Evolutionary conservation across 1,284 basidiomycete species (phyloP).

Genomic region (Irpex lacteus): DNA sequence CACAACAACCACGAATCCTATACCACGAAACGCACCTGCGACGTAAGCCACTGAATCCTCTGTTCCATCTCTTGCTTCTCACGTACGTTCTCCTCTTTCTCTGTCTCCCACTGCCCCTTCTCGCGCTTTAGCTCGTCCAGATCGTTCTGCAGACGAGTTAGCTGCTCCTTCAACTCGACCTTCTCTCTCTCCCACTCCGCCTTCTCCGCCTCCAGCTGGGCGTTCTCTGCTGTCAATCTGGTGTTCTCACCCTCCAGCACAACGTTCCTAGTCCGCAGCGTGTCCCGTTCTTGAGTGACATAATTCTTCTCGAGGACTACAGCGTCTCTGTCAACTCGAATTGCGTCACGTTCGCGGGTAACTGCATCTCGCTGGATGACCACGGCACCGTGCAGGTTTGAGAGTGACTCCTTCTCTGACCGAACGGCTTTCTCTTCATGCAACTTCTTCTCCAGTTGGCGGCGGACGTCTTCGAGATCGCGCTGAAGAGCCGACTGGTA

Average conservation of each 20-base stretch:
- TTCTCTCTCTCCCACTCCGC: neutral
- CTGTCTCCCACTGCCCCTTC: neutral
- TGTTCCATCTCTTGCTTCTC: neutral
- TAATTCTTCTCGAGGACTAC: neutral
- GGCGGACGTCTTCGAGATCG: neutral
- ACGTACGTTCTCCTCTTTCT: neutral
- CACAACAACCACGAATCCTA: neutral
- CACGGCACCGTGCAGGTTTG: neutral
- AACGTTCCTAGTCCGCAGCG: neutral
- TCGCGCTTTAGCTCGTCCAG: neutral
- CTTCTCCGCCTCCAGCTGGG: neutral
- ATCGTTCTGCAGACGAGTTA: neutral
- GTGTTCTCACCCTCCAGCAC: neutral
- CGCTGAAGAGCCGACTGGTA: neutral
- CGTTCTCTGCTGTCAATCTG: neutral
- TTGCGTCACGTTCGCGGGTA: neutral
- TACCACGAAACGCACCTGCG: neutral
- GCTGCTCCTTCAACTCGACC: neutral
- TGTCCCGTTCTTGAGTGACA: neutral
- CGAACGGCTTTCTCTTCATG: neutral
- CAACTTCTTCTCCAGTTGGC: neutral
- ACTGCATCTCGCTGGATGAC: neutral
- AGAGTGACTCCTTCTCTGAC: neutral
- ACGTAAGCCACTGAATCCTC: neutral
- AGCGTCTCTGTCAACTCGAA: neutral